Base-by-base conservation (phyloP, 2,329 filamentous ascomycete genomes). In the Cladophialophora psammophila region DNA sequence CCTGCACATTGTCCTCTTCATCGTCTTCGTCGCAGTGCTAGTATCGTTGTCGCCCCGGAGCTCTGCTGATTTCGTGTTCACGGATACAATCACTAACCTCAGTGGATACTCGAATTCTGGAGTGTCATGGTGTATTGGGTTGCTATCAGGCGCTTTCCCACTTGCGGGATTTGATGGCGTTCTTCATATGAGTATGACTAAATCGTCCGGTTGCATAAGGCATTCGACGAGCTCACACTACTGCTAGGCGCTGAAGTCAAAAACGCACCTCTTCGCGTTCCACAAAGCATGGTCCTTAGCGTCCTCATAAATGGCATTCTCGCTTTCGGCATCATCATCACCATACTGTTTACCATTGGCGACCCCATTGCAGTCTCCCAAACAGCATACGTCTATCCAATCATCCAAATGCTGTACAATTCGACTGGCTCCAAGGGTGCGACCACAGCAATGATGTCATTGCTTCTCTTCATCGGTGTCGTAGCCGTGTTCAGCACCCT, bases 401-500 rank as follows among this genome's bases (percentile, higher is more conserved):
- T 81, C 69, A 78, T 80, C 70, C 79, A 83, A 48, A 80, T 83
- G 38, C 83, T 82, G 73, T 75, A 79, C 69, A 77, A 81, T 45
- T 81, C 82, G 0, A 73, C 83, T 2, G 67, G 73, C 2, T 80
- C 74, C 69, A 80, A 76, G 56, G 79, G 60, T 9, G 78, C 78
- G 2, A 78, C 83, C 2, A 81, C 83, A 60, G 78, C 80, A 0
- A 74, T 85, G 9, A 81, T 83, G 70, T 73, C 74, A 0, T 71
- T 84, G 58, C 78, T 85, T 65, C 76, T 85, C 31, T 78, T 79
- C 10, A 83, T 82, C 0, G 81, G 80, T 1, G 70, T 84, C 60
- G 80, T 81, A 12, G 83, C 81, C 65, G 72, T 81, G 50, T 78
- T 84, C 54, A 79, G 82, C 3, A 78, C 77, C 63, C 82, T 85